Conservation (phyloP, 345 rosid genomes). For the Combretum micranthum region DNA sequence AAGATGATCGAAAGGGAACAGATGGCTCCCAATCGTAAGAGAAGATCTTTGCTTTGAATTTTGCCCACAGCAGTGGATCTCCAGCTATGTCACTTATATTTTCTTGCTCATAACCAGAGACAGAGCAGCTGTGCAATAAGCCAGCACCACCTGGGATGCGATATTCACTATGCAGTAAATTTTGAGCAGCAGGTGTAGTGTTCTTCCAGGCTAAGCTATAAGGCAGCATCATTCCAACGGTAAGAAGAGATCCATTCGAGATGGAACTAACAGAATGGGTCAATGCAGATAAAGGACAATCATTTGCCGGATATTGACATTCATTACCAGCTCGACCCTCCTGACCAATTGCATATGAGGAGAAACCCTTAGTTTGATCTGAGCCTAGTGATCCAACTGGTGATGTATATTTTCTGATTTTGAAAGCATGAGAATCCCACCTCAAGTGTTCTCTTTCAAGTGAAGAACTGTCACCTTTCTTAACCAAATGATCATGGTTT, state of each 20-base stretch:
- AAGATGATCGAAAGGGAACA: constrained; percentile 71
- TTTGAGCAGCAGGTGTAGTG: constrained; percentile 26
- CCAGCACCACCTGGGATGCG: constrained; percentile 28
- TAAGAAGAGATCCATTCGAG: constrained; percentile 27
- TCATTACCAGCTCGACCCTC: constrained; percentile 9
- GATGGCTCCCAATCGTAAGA: constrained; percentile 88
- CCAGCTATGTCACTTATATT: constrained; percentile 14
- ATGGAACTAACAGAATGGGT: constrained; percentile 10
- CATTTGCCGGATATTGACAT: constrained; percentile 4
- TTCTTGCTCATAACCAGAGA: constrained; percentile 32
- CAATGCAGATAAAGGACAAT: background rate
- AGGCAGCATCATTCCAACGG: constrained; percentile 23
- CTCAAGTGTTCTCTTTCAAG: background rate
- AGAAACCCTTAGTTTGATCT: too few relatives aligned
- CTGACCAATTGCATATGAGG: constrained; percentile 11
- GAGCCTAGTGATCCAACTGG: too few relatives aligned
- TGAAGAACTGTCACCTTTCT: constrained; percentile 1
- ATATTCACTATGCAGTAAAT: constrained; percentile 21
- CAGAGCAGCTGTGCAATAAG: constrained; percentile 22
- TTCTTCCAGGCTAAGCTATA: constrained; percentile 12
- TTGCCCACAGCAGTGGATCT: constrained; percentile 16
- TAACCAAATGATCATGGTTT: background rate
- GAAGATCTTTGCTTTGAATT: constrained; percentile 29
- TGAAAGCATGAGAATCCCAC: too few relatives aligned
- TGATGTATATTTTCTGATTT: too few relatives aligned